Evolutionary conservation across 805 yeast genomes (phyloP).

Genomic region (Teunomyces barrocoloradensis): DNA sequence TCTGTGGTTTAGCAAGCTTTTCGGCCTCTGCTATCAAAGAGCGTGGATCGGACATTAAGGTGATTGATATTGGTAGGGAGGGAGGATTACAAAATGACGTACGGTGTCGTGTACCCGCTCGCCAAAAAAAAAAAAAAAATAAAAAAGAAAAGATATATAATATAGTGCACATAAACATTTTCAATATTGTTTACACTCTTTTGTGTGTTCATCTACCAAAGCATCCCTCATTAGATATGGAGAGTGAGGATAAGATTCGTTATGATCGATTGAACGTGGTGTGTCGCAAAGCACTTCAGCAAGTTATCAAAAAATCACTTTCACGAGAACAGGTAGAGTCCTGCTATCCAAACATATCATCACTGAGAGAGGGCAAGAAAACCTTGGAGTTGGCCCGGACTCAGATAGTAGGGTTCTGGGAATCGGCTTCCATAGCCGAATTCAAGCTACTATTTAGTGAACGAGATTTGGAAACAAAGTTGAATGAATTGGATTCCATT

Average conservation of each 20-base stretch:
- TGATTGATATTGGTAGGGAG: not conserved
- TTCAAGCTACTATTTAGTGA: conserved; percentile 55
- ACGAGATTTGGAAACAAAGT: conserved; percentile 39
- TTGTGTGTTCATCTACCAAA: not conserved
- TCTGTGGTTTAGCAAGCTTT: conserved; percentile 51
- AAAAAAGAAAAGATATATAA: too few species aligned
- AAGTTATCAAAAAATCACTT: conserved; percentile 47
- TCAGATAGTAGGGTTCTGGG: conserved; percentile 55
- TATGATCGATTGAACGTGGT: conserved; percentile 50
- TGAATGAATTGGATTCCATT: conserved; percentile 48
- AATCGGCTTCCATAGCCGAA: conserved; percentile 46
- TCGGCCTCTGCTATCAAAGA: conserved; percentile 44
- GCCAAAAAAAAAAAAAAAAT: not conserved
- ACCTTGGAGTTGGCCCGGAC: conserved; percentile 47
- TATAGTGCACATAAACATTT: conserved; percentile 1
- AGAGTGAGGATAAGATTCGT: conserved; percentile 34
- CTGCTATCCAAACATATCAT: conserved; percentile 55
- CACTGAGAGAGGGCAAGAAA: conserved; percentile 43
- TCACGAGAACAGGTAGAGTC: conserved; percentile 48
- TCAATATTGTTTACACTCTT: conserved; percentile 1
- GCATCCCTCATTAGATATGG: not conserved
- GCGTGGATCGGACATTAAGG: conserved; percentile 44
- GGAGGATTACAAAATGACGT: not conserved
- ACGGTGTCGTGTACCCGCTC: not conserved
- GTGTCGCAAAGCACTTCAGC: conserved; percentile 52